These are phyloP conservation scores for Globisporangium middletonii DNA, from an alignment of 352 stramenopile genomes.

Conservation along the genomic window DNA sequence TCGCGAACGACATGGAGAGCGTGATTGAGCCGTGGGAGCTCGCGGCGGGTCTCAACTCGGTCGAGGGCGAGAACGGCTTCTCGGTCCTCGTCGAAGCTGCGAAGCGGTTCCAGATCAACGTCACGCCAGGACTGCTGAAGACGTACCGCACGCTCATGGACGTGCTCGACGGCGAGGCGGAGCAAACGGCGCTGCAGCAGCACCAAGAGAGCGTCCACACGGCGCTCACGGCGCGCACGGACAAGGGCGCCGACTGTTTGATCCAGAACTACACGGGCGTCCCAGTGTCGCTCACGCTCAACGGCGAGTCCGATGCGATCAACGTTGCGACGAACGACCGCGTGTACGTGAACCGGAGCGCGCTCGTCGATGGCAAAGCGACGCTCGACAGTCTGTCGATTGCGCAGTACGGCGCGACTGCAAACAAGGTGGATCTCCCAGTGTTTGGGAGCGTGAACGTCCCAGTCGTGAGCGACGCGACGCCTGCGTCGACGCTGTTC, in stretches of 20 bases:
- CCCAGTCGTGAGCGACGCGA: constrained; percentile 31
- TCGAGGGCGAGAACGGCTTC: constrained; percentile 52
- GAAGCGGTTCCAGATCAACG: constrained; percentile 73
- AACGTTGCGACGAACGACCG: constrained; percentile 46
- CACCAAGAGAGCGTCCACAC: constrained; percentile 56
- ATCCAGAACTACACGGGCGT: constrained; percentile 72
- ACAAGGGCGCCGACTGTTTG: constrained; percentile 43
- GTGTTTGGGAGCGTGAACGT: constrained; percentile 62
- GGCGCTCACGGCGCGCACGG: constrained; percentile 26
- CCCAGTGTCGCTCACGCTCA: constrained; percentile 44
- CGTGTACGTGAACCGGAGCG: constrained; percentile 26
- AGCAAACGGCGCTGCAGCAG: constrained; percentile 52
- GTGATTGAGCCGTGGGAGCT: constrained; percentile 73
- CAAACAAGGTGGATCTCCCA: constrained; percentile 30
- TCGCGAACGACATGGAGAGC: constrained; percentile 65
- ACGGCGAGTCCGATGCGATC: constrained; percentile 25
- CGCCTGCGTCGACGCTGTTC: constrained; percentile 41
- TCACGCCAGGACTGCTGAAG: constrained; percentile 66
- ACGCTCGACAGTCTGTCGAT: constrained; percentile 48
- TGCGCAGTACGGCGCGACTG: constrained; percentile 49
- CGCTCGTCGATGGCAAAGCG: constrained; percentile 23
- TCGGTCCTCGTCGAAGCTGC: constrained; percentile 54
- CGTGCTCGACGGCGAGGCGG: constrained; percentile 56
- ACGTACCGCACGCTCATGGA: constrained; percentile 77
- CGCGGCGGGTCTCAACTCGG: constrained; percentile 42